Evolutionary conservation across 176 grass and related monocot species (phyloP).

Genomic region (Alopecurus myosuroides): DNA sequence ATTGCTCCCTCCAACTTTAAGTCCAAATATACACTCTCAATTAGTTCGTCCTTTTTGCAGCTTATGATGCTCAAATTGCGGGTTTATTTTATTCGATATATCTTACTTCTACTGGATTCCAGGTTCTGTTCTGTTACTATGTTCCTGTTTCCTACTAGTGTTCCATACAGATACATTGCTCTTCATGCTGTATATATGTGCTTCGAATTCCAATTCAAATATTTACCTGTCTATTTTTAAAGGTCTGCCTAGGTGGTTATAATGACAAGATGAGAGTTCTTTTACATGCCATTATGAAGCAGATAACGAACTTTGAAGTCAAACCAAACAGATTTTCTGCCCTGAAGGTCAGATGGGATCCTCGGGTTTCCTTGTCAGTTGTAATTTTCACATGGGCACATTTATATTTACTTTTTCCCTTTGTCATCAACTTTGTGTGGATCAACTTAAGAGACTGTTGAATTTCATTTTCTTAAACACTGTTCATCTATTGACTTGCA

Average conservation of each 20-base stretch:
- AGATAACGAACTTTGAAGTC: constrained; percentile 86
- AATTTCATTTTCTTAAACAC: background rate
- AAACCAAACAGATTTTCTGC: constrained; percentile 85
- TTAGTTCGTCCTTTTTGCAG: constrained; percentile 45
- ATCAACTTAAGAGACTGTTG: background rate
- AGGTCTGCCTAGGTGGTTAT: constrained; percentile 75
- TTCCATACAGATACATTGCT: background rate
- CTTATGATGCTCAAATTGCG: constrained; percentile 83
- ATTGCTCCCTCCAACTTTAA: constrained; percentile 14
- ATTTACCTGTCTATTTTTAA: constrained; percentile 19
- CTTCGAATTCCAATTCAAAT: constrained; percentile 1
- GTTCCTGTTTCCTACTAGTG: background rate
- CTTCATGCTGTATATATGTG: background rate
- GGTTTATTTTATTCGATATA: constrained; percentile 79
- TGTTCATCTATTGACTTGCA: background rate
- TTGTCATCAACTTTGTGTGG: constrained; percentile 1
- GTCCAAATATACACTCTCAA: background rate
- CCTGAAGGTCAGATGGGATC: constrained; percentile 61
- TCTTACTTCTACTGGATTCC: constrained; percentile 59
- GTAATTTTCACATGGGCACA: background rate
- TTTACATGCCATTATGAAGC: constrained; percentile 65
- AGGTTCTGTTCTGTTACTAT: constrained; percentile 43
- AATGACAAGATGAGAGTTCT: constrained; percentile 94
- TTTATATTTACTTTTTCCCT: background rate
- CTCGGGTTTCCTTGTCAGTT: constrained; percentile 14